Conservation (phyloP, 2,329 filamentous ascomycete genomes). For the Thielaviopsis ethacetica region DNA sequence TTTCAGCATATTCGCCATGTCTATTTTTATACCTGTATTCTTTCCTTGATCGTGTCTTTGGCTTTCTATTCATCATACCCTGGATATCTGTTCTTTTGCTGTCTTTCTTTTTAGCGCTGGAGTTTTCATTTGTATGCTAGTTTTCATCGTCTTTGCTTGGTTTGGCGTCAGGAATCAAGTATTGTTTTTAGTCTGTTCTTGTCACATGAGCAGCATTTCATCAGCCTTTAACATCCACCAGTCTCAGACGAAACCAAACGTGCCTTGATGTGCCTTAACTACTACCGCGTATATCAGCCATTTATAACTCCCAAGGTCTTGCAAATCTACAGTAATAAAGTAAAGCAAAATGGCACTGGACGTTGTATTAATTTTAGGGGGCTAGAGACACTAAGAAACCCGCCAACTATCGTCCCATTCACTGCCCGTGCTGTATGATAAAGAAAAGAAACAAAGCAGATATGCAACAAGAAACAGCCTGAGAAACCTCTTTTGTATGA, state of each 20-base stretch:
- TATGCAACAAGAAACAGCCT: not conserved
- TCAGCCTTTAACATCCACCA: not conserved
- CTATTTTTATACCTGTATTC: not conserved
- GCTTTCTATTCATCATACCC: constrained; percentile 7
- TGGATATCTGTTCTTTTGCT: not conserved
- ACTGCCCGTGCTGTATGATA: not conserved
- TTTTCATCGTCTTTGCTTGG: not conserved
- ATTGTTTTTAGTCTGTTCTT: not conserved
- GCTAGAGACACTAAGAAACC: not conserved
- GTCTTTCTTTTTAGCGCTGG: constrained; percentile 1
- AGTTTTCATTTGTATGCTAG: not conserved
- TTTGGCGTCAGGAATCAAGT: not conserved
- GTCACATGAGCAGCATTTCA: no score
- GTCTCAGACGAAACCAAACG: no score
- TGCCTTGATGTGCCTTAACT: no score
- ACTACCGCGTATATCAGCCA: no score
- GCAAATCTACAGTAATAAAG: no score
- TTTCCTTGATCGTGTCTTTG: not conserved
- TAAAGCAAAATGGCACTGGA: not conserved
- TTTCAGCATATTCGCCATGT: no score
- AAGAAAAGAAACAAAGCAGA: not conserved
- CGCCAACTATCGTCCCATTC: no score
- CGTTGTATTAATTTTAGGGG: not conserved
- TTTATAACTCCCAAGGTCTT: no score
- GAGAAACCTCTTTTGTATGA: not conserved